Percentiles rank a stretch among this genome's conserved stretches.
Evolutionary conservation across 345 rosid genomes (phyloP).

Genomic region (Hibiscus tridactylites): DNA sequence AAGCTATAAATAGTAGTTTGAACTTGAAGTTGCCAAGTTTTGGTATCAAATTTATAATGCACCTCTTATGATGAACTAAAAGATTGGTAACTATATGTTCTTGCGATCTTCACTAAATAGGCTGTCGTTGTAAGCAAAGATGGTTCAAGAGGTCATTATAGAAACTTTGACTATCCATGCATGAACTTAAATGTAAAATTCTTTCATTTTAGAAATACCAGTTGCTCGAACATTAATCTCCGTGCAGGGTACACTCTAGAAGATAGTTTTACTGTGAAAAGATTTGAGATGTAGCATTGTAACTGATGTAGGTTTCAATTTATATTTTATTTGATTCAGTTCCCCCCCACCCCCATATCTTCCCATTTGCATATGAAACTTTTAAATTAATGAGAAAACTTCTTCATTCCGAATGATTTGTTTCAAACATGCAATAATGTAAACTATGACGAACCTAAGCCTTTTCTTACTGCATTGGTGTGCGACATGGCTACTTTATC

Average conservation of each 20-base stretch:
- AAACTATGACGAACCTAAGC: background rate
- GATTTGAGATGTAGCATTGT: background rate
- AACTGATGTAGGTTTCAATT: background rate
- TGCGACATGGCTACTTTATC: background rate
- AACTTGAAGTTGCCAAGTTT: background rate
- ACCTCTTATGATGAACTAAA: background rate
- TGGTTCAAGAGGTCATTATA: background rate
- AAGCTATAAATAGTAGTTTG: background rate
- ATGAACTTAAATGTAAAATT: background rate
- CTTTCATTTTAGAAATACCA: background rate
- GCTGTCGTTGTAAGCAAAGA: background rate
- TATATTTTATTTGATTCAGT: background rate
- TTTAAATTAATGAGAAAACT: background rate
- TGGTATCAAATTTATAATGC: background rate
- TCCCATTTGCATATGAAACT: background rate
- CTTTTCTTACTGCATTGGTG: background rate
- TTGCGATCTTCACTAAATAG: background rate
- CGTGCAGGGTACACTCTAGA: background rate
- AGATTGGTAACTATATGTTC: background rate
- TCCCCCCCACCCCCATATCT: background rate
- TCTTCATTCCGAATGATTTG: background rate
- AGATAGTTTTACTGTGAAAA: background rate
- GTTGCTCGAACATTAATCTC: background rate
- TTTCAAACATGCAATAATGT: background rate
- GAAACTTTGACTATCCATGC: background rate